Base-by-base conservation (phyloP, 176 grass and related monocot species). In the Tillandsia leiboldiana region DNA sequence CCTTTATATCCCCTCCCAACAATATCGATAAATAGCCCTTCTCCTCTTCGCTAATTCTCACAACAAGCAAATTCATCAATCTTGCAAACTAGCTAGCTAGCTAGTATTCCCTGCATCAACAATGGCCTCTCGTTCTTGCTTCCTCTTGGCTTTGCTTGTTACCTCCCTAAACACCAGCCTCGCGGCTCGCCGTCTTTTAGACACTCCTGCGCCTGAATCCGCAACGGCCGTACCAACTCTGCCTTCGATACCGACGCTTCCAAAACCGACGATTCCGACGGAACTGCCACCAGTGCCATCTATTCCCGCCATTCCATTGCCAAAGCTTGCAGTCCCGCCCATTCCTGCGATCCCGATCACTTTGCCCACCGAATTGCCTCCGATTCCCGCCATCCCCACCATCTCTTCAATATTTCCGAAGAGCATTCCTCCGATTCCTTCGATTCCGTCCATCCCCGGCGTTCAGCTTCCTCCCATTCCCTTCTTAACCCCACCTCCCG, bases 121-220 rank as follows among this genome's bases (percentile, higher is more conserved):
- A 68, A 94, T 94, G 86, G 83, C 83, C 79, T 67, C 65, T 28
- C 5, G 26, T 66, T 62, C 42, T 70, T 73, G 81, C 14, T 77
- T 10, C 53, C 72, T 94, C 26, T 66, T 90, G 48, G 52, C 75
- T 27, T 70, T 94, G 71, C 72, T 85, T 50, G 52, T 94, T 51
- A 68, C 73, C 68, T 65, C 78, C 72, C 70, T 87, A 53, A 71
- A 84, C 79, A 66, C 83, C 49, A 87, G 80, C 53, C 61, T 73
- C 1, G 90, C 83, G 0, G 72, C 83, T 77, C 86, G 83, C 26
- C 78, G 27, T 79, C 86, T 94, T 15, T 65, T 94, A 69, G 90
- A 89, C 65, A 84, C 86, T 50, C 53, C 72, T 13, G 48, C 83
- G 1, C 90, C 86, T 29, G 78, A 87, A 72, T 77, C 80, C 2